phyloP scores from a whole-genome alignment of 352 stramenopile genomes.

The Aphanomyces stellatus region DNA sequence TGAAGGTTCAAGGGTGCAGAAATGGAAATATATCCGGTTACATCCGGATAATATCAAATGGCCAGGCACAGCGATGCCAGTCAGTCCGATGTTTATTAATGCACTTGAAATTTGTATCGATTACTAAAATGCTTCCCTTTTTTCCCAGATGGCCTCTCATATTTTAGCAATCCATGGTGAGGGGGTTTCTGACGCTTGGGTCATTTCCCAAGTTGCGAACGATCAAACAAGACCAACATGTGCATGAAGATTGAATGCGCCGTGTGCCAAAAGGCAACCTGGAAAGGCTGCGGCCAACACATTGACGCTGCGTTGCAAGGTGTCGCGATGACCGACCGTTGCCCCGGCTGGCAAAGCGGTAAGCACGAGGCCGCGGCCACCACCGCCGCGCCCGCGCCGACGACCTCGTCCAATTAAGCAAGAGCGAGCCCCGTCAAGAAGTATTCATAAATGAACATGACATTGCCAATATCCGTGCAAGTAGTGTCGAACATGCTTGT shows the following conservation, averaged over 20 bases:
- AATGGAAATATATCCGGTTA: too few relatives aligned
- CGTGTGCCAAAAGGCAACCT: conserved; percentile 17
- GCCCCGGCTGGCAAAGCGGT: conserved; percentile 8
- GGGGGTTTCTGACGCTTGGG: not conserved
- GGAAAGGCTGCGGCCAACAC: conserved; percentile 13
- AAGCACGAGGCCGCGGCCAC: conserved; percentile 6
- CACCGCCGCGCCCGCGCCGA: not conserved
- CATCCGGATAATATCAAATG: too few relatives aligned
- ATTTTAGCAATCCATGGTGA: not conserved
- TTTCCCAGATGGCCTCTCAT: too few relatives aligned
- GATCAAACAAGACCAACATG: not conserved
- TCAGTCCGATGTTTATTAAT: too few relatives aligned
- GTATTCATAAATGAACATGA: not conserved
- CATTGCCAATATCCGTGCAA: too few relatives aligned
- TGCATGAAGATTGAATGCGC: conserved; percentile 18
- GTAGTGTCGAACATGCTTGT: too few relatives aligned
- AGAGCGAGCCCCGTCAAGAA: not conserved
- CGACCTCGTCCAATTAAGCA: not conserved
- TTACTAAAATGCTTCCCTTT: not conserved
- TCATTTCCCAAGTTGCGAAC: not conserved
- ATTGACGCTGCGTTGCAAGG: conserved; percentile 13
- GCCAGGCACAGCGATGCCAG: too few relatives aligned
- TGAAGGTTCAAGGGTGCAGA: too few relatives aligned
- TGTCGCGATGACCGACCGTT: conserved; percentile 4
- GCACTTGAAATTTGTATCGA: not conserved